phyloP scores from a whole-genome alignment of 1,284 basidiomycete genomes.

The Vanrija sp. region DNA sequence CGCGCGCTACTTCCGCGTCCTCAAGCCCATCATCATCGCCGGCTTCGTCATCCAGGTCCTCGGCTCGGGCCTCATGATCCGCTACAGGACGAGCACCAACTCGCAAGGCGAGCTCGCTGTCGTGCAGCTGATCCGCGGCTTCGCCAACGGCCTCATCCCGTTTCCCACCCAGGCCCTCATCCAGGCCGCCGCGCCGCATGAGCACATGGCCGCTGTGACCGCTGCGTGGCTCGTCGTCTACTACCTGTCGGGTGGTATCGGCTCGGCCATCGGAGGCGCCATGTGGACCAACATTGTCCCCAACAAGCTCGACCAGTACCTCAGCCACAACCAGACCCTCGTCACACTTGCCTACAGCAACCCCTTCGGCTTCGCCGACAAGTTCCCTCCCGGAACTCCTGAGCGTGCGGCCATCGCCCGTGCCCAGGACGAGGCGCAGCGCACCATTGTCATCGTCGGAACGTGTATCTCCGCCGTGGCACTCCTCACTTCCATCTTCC shows the following conservation, averaged over 20 bases:
- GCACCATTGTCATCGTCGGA: slow-evolving; percentile 38
- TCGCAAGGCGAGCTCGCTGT: slow-evolving; percentile 27
- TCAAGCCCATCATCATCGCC: slow-evolving; percentile 48
- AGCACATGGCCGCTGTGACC: slow-evolving; percentile 46
- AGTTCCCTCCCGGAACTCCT: slow-evolving; percentile 42
- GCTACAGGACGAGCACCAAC: slow-evolving; percentile 39
- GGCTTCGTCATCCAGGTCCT: slow-evolving; percentile 31
- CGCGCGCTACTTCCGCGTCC: slow-evolving; percentile 40
- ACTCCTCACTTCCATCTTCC: slow-evolving; percentile 22
- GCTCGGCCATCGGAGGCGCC: slow-evolving; percentile 47
- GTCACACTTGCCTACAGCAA: slow-evolving; percentile 37
- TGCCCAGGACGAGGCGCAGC: slow-evolving; percentile 40
- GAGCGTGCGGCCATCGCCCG: slow-evolving; percentile 36
- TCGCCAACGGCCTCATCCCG: slow-evolving; percentile 46
- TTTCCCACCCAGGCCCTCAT: slow-evolving; percentile 49
- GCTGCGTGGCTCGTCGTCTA: slow-evolving; percentile 45
- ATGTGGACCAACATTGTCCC: slow-evolving; percentile 41
- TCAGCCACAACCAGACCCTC: slow-evolving; percentile 25
- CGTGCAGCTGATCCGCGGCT: slow-evolving; percentile 45
- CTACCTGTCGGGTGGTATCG: slow-evolving; percentile 43
- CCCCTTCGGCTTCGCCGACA: slow-evolving; percentile 36
- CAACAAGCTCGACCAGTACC: slow-evolving; percentile 10
- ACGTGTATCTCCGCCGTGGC: slow-evolving; percentile 33
- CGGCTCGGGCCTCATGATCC: slow-evolving; percentile 49
- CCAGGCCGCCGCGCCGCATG: slow-evolving; percentile 48